Conservation (phyloP, 2,329 filamentous ascomycete species). For the Corniculantispora saksenae region DNA sequence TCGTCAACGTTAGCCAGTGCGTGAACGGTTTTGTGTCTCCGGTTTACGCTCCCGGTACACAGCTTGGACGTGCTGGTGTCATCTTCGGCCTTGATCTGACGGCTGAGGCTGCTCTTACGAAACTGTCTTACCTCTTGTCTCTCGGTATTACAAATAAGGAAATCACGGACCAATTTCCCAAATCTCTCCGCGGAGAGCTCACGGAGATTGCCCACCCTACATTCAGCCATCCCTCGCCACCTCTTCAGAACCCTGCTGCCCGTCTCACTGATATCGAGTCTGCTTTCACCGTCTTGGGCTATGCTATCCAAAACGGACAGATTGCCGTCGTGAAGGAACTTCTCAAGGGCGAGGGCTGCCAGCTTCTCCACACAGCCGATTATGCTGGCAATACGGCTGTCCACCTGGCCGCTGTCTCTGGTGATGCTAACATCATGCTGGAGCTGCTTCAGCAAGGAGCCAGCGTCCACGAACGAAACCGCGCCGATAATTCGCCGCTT, state of each 20-base stretch:
- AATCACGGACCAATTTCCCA: slow-evolving; percentile 70
- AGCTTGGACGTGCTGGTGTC: slow-evolving; percentile 79
- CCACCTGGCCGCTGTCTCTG: slow-evolving; percentile 58
- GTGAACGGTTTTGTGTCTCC: slow-evolving; percentile 74
- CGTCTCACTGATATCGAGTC: slow-evolving; percentile 54
- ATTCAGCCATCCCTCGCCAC: slow-evolving; percentile 72
- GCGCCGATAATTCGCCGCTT: slow-evolving; percentile 65
- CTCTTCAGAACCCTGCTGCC: slow-evolving; percentile 43
- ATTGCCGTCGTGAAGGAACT: slow-evolving; percentile 65
- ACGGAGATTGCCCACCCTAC: slow-evolving; percentile 72
- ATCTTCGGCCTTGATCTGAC: slow-evolving; percentile 89
- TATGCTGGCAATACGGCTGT: slow-evolving; percentile 78
- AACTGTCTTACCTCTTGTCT: slow-evolving; percentile 82
- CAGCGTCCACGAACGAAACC: slow-evolving; percentile 67
- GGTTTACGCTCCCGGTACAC: slow-evolving; percentile 75
- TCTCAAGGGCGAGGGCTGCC: slow-evolving; percentile 63
- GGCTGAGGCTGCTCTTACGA: slow-evolving; percentile 86
- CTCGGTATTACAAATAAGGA: slow-evolving; percentile 62
- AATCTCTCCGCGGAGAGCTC: slow-evolving; percentile 80
- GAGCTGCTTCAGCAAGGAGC: slow-evolving; percentile 62
- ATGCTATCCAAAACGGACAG: slow-evolving; percentile 74
- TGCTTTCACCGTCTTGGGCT: slow-evolving; percentile 69
- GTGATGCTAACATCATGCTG: slow-evolving; percentile 55
- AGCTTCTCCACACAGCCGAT: slow-evolving; percentile 73
- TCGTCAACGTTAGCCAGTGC: slow-evolving; percentile 93